phyloP scores from a whole-genome alignment of 331 rosid species.

The Phaseolus coccineus region DNA sequence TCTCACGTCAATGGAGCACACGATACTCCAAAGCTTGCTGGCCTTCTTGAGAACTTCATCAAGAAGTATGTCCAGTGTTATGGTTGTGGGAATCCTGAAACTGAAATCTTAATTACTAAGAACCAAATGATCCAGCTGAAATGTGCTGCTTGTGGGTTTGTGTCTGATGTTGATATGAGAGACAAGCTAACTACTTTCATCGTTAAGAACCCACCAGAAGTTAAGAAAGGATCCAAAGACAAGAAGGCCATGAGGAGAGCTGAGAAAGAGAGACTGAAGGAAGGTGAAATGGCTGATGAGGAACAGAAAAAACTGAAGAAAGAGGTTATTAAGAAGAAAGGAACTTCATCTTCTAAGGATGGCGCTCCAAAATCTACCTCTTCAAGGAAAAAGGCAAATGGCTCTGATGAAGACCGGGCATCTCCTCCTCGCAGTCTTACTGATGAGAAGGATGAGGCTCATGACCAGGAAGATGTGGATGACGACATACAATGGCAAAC shows the following conservation, averaged over 20 bases:
- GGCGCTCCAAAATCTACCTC: conserved; percentile 48
- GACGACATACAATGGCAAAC: conserved; percentile 73
- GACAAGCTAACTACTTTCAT: conserved; percentile 78
- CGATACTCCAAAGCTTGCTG: conserved; percentile 72
- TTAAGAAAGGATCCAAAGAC: conserved; percentile 68
- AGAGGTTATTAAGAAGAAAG: conserved; percentile 63
- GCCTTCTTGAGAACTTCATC: conserved; percentile 73
- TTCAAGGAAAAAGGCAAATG: conserved; percentile 59
- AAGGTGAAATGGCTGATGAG: conserved; percentile 78
- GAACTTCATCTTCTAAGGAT: conserved; percentile 54
- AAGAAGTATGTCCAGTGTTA: conserved; percentile 76
- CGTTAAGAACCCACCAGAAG: conserved; percentile 71
- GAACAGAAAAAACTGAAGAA: conserved; percentile 66
- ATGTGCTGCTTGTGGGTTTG: conserved; percentile 79
- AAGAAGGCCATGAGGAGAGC: conserved; percentile 81
- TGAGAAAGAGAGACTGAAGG: conserved; percentile 73
- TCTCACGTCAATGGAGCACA: conserved; percentile 76
- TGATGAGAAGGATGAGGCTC: conserved; percentile 49
- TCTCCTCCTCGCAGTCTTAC: conserved; percentile 59
- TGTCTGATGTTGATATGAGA: conserved; percentile 79
- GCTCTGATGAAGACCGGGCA: conserved; percentile 64
- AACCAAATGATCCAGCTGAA: conserved; percentile 71
- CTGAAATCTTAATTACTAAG: conserved; percentile 67
- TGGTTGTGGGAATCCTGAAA: conserved; percentile 78
- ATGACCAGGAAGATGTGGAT: conserved; percentile 39